phyloP scores from a whole-genome alignment of 2,329 filamentous ascomycete genomes.

The Aspergillus quadrilineatus region DNA sequence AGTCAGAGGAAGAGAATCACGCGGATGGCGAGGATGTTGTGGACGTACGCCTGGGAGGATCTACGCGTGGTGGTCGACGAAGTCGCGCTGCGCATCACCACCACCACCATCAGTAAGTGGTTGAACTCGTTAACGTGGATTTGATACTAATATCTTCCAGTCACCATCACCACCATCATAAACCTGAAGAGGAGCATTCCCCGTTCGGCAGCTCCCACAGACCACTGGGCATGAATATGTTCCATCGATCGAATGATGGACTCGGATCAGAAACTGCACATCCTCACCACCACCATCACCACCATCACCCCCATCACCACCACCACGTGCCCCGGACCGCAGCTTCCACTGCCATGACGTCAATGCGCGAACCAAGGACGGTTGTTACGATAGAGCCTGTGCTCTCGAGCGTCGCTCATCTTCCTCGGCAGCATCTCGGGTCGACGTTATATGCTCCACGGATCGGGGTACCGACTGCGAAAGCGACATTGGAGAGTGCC shows the following conservation, averaged over 20 bases:
- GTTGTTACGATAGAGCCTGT: conserved; percentile 69
- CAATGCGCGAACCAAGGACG: conserved; percentile 60
- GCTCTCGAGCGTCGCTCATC: conserved; percentile 67
- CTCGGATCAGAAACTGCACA: conserved; percentile 21
- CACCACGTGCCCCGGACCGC: conserved; percentile 32
- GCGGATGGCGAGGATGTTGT: conserved; percentile 65
- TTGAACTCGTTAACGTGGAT: background rate
- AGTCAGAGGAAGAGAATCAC: conserved; percentile 69
- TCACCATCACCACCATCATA: conserved; percentile 57
- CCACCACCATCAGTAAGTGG: conserved; percentile 58
- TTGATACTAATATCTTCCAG: conserved; percentile 26
- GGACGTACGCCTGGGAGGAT: conserved; percentile 58
- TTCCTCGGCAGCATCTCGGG: conserved; percentile 77
- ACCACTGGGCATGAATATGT: conserved; percentile 26
- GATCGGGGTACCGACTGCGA: conserved; percentile 52
- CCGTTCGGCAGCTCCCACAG: conserved; percentile 26
- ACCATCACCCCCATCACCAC: conserved; percentile 29
- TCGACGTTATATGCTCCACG: conserved; percentile 76
- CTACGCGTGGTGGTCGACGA: conserved; percentile 67
- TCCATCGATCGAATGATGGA: conserved; percentile 32
- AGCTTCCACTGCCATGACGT: conserved; percentile 28
- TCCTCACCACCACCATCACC: conserved; percentile 47
- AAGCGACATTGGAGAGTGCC: conserved; percentile 45
- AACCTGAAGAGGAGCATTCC: conserved; percentile 49
- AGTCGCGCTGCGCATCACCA: conserved; percentile 56